Evolutionary conservation across 495 filamentous ascomycete species (phyloP).

Genomic region (Thermochaetoides thermophila): DNA sequence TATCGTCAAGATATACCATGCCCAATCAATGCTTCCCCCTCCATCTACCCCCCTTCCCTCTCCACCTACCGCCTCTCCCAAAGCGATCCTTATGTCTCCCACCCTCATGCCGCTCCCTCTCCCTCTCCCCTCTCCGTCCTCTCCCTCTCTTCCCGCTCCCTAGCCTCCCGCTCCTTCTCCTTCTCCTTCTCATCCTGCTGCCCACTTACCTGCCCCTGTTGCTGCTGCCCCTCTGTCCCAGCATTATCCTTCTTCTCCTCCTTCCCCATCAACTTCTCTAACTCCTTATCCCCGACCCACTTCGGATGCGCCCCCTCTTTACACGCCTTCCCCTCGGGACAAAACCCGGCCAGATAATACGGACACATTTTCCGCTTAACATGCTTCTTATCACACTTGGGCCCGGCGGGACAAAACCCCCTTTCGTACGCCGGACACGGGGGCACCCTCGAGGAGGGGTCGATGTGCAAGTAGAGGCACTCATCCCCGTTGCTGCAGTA

Average conservation of each 20-base stretch:
- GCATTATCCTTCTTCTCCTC: slow-evolving; percentile 30
- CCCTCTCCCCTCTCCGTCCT: too few relatives aligned
- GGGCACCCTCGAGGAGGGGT: slow-evolving; percentile 63
- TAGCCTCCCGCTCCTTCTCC: slow-evolving; percentile 6
- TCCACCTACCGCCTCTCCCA: slow-evolving; percentile 20
- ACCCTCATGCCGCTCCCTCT: slow-evolving; percentile 12
- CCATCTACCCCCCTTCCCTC: slow-evolving; percentile 17
- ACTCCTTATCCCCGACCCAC: slow-evolving; percentile 46
- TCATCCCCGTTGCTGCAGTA: slow-evolving; percentile 95
- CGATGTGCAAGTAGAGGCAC: slow-evolving; percentile 89
- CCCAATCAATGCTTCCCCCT: slow-evolving; percentile 10
- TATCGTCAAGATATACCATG: too few relatives aligned
- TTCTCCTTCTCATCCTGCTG: slow-evolving; percentile 6
- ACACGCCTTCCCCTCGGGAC: slow-evolving; percentile 63
- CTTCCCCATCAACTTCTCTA: slow-evolving; percentile 58
- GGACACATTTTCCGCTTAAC: slow-evolving; percentile 59
- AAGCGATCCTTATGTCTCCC: slow-evolving; percentile 22
- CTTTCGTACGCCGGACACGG: slow-evolving; percentile 87
- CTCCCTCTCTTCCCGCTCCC: slow-evolving; percentile 11
- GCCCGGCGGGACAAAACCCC: slow-evolving; percentile 88
- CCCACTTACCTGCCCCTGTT: slow-evolving; percentile 3
- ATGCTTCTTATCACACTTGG: slow-evolving; percentile 74
- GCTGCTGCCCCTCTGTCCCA: background rate
- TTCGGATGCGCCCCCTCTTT: slow-evolving; percentile 65
- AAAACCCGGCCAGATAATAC: slow-evolving; percentile 91